Evolutionary conservation across 768 basidiomycete species (phyloP).

Genomic region (Galerina marginata): DNA sequence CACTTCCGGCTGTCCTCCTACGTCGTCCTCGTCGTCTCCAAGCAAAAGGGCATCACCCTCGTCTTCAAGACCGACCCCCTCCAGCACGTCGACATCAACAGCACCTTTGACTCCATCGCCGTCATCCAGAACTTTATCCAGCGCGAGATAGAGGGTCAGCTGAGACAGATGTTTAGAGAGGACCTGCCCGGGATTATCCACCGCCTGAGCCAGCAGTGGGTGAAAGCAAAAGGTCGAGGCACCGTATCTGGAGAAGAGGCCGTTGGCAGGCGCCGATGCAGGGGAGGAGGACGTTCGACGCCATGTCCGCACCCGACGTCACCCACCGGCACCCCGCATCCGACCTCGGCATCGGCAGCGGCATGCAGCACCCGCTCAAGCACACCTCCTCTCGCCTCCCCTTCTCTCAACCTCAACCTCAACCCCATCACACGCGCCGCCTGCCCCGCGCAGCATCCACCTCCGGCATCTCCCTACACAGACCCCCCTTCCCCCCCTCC

Average conservation of each 20-base stretch:
- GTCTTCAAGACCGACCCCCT: slow-evolving; percentile 99
- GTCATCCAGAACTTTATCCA: slow-evolving; percentile 99
- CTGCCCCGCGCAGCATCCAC: slow-evolving; percentile 29
- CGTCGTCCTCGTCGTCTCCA: slow-evolving; percentile 96
- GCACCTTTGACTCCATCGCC: slow-evolving; percentile 96
- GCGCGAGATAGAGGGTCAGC: slow-evolving; percentile 94
- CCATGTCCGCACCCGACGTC: slow-evolving; percentile 48
- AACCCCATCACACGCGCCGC: slow-evolving; percentile 12
- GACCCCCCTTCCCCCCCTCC: slow-evolving; percentile 13
- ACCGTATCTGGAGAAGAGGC: slow-evolving; percentile 75
- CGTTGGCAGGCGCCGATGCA: slow-evolving; percentile 29
- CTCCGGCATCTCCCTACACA: slow-evolving; percentile 20
- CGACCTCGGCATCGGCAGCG: not conserved
- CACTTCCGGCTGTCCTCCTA: slow-evolving; percentile 93
- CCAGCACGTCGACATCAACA: slow-evolving; percentile 96
- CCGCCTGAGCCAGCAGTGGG: slow-evolving; percentile 93
- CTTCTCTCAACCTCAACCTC: slow-evolving; percentile 25
- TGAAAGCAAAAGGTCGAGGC: slow-evolving; percentile 93
- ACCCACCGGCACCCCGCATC: slow-evolving; percentile 21
- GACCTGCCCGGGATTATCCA: slow-evolving; percentile 98
- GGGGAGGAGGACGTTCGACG: slow-evolving; percentile 40
- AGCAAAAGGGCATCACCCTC: slow-evolving; percentile 96
- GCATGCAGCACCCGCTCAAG: not conserved
- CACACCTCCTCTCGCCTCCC: slow-evolving; percentile 35
- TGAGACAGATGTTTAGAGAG: slow-evolving; percentile 97